Conservation (phyloP, 2,329 filamentous ascomycete genomes). For the Aspergillus neotritici region DNA sequence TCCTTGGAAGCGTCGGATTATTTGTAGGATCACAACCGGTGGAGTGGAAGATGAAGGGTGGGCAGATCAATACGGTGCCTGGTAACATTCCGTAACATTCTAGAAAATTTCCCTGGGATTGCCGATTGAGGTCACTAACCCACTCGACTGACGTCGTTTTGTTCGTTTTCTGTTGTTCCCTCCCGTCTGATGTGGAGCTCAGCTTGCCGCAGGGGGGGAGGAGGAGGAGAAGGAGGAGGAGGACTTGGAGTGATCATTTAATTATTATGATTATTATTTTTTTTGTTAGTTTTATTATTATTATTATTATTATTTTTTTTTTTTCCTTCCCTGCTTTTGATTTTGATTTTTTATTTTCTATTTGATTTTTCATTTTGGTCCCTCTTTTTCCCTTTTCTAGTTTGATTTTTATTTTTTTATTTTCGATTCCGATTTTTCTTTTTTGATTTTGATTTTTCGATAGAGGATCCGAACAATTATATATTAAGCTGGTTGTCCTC, state of each 20-base stretch:
- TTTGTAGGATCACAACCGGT: too few species aligned
- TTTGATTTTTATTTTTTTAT: constrained; percentile 5
- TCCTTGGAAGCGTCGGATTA: too few species aligned
- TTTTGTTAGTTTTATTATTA: constrained; percentile 2
- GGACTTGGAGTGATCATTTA: too few species aligned
- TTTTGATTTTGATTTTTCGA: constrained; percentile 1
- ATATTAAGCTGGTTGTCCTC: constrained; percentile 18
- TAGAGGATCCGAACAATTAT: constrained; percentile 9
- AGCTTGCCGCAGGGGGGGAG: too few species aligned
- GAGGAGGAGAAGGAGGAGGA: too few species aligned
- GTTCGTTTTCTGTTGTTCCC: constrained; percentile 1
- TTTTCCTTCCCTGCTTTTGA: constrained; percentile 5
- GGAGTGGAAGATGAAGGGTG: neutral
- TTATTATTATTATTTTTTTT: constrained; percentile 6
- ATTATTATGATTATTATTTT: constrained; percentile 7
- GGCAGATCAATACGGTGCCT: neutral
- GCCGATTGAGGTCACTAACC: constrained; percentile 15
- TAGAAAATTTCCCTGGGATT: constrained; percentile 23
- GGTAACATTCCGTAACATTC: constrained; percentile 7
- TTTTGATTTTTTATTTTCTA: constrained; percentile 13
- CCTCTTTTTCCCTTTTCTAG: constrained; percentile 5
- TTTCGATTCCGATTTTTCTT: constrained; percentile 3
- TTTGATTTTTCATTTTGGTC: constrained; percentile 8
- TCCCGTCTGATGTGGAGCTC: constrained; percentile 11
- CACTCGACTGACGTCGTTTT: constrained; percentile 11